These are phyloP conservation scores for Trichoderma parareesei DNA, from an alignment of 495 filamentous ascomycete genomes.

Conservation along the genomic window DNA sequence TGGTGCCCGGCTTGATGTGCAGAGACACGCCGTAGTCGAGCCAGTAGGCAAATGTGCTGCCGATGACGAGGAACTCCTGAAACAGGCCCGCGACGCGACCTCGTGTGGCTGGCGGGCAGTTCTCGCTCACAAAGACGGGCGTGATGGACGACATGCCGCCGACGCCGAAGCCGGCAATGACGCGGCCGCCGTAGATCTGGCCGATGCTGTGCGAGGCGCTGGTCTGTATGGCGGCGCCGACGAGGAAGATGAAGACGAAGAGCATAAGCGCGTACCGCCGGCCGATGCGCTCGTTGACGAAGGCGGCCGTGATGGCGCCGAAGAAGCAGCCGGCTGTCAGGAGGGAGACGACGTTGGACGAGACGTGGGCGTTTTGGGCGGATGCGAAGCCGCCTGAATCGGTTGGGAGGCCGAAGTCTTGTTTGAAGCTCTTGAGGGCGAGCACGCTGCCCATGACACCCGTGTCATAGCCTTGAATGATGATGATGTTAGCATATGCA, in stretches of 20 bases:
- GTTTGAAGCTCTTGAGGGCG: conserved; percentile 37
- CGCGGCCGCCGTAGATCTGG: conserved; percentile 53
- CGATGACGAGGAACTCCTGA: conserved; percentile 53
- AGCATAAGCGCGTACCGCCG: conserved; percentile 38
- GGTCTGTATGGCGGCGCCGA: conserved; percentile 33
- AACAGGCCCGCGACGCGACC: conserved; percentile 52
- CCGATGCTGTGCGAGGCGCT: conserved; percentile 28
- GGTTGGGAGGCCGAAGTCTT: conserved; percentile 23
- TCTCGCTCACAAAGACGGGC: conserved; percentile 53
- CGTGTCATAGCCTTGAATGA: conserved; percentile 53
- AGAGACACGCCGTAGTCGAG: conserved; percentile 46
- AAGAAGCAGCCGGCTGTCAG: conserved; percentile 58
- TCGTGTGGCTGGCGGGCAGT: conserved; percentile 62
- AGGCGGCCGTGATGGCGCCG: conserved; percentile 47
- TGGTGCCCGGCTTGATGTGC: conserved; percentile 25
- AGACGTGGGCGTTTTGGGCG: conserved; percentile 29
- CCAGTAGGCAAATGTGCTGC: conserved; percentile 50
- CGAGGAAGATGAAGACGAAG: conserved; percentile 28
- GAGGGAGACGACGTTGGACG: conserved; percentile 56
- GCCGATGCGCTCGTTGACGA: conserved; percentile 49
- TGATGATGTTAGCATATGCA: conserved; percentile 36
- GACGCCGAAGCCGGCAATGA: conserved; percentile 59
- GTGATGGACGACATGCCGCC: conserved; percentile 58
- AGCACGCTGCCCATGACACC: conserved; percentile 56
- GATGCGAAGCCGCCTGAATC: conserved; percentile 20